Base-by-base conservation (phyloP, 495 filamentous ascomycete genomes). In the Cladorrhinum samala region DNA sequence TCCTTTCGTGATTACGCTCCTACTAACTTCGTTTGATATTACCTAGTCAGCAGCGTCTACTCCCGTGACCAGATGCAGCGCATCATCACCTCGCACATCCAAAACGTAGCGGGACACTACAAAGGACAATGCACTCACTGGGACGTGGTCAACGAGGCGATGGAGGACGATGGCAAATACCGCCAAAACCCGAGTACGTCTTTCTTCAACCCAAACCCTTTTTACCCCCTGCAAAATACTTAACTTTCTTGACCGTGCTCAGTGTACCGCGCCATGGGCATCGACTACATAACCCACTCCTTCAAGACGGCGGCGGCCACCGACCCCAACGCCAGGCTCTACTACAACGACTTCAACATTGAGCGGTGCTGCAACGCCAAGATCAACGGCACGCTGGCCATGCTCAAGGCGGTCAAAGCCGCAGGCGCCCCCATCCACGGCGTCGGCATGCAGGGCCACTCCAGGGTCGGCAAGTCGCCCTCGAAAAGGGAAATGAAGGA, bases 291-390 rank as follows among this genome's bases (percentile, higher is more conserved):
- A 54, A 68, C 71, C 13, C 60, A 72, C 54, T 61, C 74, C 9
- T 78, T 78, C 64, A 57, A 42, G 5, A 66, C 73, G 2, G 79
- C 78, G 7, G 56, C 59, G 9, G 44, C 49, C 13, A 56, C 62
- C 2, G 62, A 65, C 57, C 62, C 59, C 21, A 5, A 2, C 2
- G 76, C 50, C 14, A 61, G 57, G 39, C 57, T 63, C 48, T 87
- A 83, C 68, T 82, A 84, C 71, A 86, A 87, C 64, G 80, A 84
- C 67, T 83, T 82, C 67, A 77, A 77, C 58, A 76, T 83, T 57
- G 79, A 82, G 59, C 53, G 52, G 3, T 63, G 62, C 50, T 66
- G 69, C 25, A 73, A 76, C 39, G 56, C 68, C 53, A 83, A 83
- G 59, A 66, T 73, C n/a, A 58, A 62, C 36, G 67, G 65, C 11